These are phyloP conservation scores for Canariomyces notabilis DNA, from an alignment of 2,329 filamentous ascomycete genomes.

Conservation along the genomic window DNA sequence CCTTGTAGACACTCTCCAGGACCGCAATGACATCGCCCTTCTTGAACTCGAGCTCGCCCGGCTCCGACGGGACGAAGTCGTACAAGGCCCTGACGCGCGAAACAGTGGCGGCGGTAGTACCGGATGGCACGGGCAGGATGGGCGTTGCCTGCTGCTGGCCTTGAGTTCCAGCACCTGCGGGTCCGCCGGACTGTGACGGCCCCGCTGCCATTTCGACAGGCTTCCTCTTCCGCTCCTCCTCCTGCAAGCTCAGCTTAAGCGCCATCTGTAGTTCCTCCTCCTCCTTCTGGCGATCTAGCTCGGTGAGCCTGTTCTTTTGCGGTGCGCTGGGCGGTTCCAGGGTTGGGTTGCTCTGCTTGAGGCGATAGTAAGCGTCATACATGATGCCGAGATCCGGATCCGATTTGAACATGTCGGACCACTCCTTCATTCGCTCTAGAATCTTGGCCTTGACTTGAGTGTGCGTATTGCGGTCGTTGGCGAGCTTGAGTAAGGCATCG, in stretches of 20 bases:
- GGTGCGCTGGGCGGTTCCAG: slow-evolving; percentile 89
- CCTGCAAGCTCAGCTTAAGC: slow-evolving; percentile 84
- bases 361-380: slow-evolving; percentile 85
- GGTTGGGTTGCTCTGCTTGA: slow-evolving; percentile 81
- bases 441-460: slow-evolving; percentile 97
- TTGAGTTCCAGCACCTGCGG: slow-evolving; percentile 30
- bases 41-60: slow-evolving; percentile 90
- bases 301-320: slow-evolving; percentile 85
- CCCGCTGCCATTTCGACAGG: slow-evolving; percentile 35
- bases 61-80: slow-evolving; percentile 90
- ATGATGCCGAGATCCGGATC: slow-evolving; percentile 95
- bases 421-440: slow-evolving; percentile 90
- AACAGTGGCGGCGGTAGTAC: slow-evolving; percentile 92
- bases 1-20: slow-evolving; percentile 95
- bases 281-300: slow-evolving; percentile 86
- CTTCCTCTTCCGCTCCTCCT: slow-evolving; percentile 63
- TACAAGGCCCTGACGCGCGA: slow-evolving; percentile 89
- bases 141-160: slow-evolving; percentile 37
- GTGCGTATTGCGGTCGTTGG: slow-evolving; percentile 92
- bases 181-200: slow-evolving; percentile 34
- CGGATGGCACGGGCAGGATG: slow-evolving; percentile 61
- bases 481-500: slow-evolving; percentile 83
- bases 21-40: slow-evolving; percentile 97
- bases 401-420: slow-evolving; percentile 88
- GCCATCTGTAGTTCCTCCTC: slow-evolving; percentile 98